Conservation (phyloP, 2,329 filamentous ascomycete genomes). For the Torrubiellomyces zombiae region DNA sequence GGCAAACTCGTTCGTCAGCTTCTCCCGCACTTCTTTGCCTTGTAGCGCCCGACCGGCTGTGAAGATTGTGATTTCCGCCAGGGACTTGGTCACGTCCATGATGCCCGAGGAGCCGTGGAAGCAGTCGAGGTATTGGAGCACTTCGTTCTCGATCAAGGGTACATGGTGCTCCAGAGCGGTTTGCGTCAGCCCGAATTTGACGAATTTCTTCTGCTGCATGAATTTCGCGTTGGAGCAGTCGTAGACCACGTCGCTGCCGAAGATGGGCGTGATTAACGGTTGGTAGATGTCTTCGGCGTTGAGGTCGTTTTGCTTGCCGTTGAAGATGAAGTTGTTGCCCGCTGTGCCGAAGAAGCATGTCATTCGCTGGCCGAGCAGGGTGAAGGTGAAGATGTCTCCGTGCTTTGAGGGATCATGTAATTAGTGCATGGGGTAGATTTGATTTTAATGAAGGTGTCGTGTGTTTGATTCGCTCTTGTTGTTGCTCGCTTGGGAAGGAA, state of each 20-base stretch:
- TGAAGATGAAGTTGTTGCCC: slow-evolving; percentile 40
- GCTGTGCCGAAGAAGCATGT: slow-evolving; percentile 31
- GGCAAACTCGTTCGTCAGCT: slow-evolving; percentile 56
- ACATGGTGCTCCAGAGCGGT: slow-evolving; percentile 51
- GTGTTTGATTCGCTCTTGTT: too few relatives aligned
- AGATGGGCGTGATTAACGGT: slow-evolving; percentile 37
- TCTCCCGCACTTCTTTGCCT: slow-evolving; percentile 57
- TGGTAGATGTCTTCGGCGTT: slow-evolving; percentile 38
- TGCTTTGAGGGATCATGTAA: too few relatives aligned
- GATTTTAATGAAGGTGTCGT: too few relatives aligned
- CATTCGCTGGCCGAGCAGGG: slow-evolving; percentile 31
- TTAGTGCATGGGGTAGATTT: too few relatives aligned
- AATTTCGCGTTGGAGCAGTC: slow-evolving; percentile 72
- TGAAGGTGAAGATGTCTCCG: slow-evolving; percentile 37
- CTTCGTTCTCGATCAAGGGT: slow-evolving; percentile 53
- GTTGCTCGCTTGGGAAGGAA: too few relatives aligned
- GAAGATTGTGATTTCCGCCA: slow-evolving; percentile 67
- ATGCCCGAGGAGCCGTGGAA: slow-evolving; percentile 45
- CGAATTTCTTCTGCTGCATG: slow-evolving; percentile 81
- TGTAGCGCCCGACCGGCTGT: slow-evolving; percentile 64
- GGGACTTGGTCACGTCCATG: slow-evolving; percentile 46
- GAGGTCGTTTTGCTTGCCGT: slow-evolving; percentile 34
- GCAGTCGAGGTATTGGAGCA: slow-evolving; percentile 45
- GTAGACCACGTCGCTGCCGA: slow-evolving; percentile 66
- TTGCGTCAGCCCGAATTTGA: slow-evolving; percentile 54